Percentiles rank a stretch among this genome's conserved stretches.
phyloP scores from a whole-genome alignment of 495 filamentous ascomycete species.

The Aspergillus cavernicola region DNA sequence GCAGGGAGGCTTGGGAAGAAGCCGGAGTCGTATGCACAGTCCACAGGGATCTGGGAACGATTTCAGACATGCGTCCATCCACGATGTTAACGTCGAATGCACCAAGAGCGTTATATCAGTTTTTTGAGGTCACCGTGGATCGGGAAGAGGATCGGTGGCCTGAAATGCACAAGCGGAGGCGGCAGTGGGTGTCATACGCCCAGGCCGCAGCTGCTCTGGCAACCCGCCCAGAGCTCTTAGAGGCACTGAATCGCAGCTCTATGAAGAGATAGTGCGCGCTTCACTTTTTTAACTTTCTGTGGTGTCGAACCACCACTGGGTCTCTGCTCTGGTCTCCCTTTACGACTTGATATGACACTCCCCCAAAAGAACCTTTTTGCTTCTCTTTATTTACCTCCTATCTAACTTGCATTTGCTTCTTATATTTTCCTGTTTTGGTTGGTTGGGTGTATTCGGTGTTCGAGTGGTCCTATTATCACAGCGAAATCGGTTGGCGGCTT shows the following conservation, averaged over 20 bases:
- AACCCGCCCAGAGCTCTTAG: conserved; percentile 78
- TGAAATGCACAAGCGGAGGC: conserved; percentile 84
- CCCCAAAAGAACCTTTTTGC: conserved; percentile 22
- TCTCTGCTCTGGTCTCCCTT: conserved; percentile 27
- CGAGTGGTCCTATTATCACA: conserved; percentile 18
- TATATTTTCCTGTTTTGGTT: conserved; percentile 11
- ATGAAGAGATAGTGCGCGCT: conserved; percentile 51
- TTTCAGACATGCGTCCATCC: conserved; percentile 69
- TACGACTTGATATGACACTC: conserved; percentile 41
- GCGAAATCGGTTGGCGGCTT: conserved; percentile 20
- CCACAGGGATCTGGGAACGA: conserved; percentile 76
- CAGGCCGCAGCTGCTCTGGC: conserved; percentile 75
- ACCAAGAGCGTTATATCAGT: conserved; percentile 76
- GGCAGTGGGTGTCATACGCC: conserved; percentile 82
- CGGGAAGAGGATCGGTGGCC: conserved; percentile 85
- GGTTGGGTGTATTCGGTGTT: conserved; percentile 21
- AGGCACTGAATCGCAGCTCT: conserved; percentile 80
- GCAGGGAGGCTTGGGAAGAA: conserved; percentile 95
- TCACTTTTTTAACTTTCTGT: conserved; percentile 11
- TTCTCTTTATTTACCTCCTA: conserved; percentile 11
- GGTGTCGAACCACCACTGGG: not conserved
- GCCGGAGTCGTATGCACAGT: conserved; percentile 84
- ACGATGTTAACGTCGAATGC: conserved; percentile 55
- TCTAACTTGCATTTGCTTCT: conserved; percentile 14
- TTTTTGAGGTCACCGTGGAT: conserved; percentile 82